Evolutionary conservation across 1,284 basidiomycete genomes (phyloP), one percentile per base, ranked within the genome.

Genomic region (Stygiomarasmius scandens): DNA sequence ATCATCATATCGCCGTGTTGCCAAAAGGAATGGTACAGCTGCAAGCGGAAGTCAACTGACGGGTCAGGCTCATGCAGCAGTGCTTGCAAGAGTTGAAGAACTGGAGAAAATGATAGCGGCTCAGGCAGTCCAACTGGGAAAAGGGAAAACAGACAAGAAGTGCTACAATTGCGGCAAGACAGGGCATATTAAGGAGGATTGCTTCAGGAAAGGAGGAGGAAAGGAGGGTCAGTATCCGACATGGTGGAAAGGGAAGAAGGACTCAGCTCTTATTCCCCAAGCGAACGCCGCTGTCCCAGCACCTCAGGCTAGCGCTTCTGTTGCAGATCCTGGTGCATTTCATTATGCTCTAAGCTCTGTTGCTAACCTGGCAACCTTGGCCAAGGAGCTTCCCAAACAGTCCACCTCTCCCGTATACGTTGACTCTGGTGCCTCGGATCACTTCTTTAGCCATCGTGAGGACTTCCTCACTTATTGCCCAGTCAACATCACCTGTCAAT

Each of bases 171-270:
- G 56, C 36, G 12, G 19, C 3, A 1, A 50, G 1, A n/a, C 6
- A 8, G 56, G 56, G 0, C 56, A 57, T 29, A 0, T 57, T 19
- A 9, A 10, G 8, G 45, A 29, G 29, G 56, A 57, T 1, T 57
- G 56, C 32, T 57, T 46, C 20, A 48, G 43, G 34, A 57, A 53
- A 16, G 56, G 56, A 1, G 56, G 56, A 36, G 56, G 56, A 23
- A 57, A 57, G 16, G 56, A 57, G 41, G 50, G 56, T 3, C 56
- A 58, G 16, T 58, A 58, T 43, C 56, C 56, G 2, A 19, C 32
- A 1, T 58, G 56, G 56, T 58, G 51, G 51, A 41, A 20, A 23
- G 56, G 56, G 6, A 53, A 49, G 51, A 47, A 44, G 20, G 56
- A 58, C n/a, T 22, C 51, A 2, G 36, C n/a, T 2, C 10, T 3